Conservation (phyloP, 768 basidiomycete genomes). For the Tylopilus vinaceipallidus region DNA sequence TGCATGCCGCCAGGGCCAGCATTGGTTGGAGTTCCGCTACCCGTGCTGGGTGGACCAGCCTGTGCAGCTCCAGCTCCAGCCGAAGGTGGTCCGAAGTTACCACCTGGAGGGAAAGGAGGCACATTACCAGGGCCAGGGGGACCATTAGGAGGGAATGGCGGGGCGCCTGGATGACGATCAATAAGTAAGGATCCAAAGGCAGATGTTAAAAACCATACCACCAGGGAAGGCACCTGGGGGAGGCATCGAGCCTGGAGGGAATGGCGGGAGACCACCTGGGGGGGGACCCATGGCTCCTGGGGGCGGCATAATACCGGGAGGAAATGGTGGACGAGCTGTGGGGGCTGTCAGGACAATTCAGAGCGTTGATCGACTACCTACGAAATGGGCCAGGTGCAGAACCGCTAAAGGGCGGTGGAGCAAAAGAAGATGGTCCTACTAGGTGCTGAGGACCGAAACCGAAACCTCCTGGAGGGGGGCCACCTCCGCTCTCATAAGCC, state of each 20-base stretch:
- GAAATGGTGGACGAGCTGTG: slow-evolving; percentile 67
- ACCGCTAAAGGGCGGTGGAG: slow-evolving; percentile 55
- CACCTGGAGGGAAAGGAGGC: slow-evolving; percentile 32
- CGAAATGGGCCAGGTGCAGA: slow-evolving; percentile 36
- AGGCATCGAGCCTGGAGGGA: slow-evolving; percentile 59
- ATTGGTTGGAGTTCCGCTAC: slow-evolving; percentile 29
- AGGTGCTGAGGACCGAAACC: slow-evolving; percentile 84
- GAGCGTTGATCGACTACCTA: slow-evolving; percentile 6
- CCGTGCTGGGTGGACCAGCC: slow-evolving; percentile 38
- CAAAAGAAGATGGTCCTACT: slow-evolving; percentile 51
- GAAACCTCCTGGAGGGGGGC: slow-evolving; percentile 85
- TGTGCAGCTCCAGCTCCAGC: slow-evolving; percentile 44
- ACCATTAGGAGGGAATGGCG: slow-evolving; percentile 52
- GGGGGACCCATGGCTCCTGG: slow-evolving; percentile 51
- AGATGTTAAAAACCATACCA: slow-evolving; percentile 34
- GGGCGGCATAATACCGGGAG: slow-evolving; percentile 52
- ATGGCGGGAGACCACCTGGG: slow-evolving; percentile 65
- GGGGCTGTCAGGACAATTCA: slow-evolving; percentile 5
- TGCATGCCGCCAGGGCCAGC: slow-evolving; percentile 71
- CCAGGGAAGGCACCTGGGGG: slow-evolving; percentile 49
- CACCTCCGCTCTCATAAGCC: slow-evolving; percentile 83
- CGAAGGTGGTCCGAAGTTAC: slow-evolving; percentile 35
- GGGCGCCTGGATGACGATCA: slow-evolving; percentile 31
- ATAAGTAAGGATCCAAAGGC: background rate
- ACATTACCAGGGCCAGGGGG: slow-evolving; percentile 34